Conservation (phyloP, 2,329 filamentous ascomycete species). For the Rhynchosporium secalis region DNA sequence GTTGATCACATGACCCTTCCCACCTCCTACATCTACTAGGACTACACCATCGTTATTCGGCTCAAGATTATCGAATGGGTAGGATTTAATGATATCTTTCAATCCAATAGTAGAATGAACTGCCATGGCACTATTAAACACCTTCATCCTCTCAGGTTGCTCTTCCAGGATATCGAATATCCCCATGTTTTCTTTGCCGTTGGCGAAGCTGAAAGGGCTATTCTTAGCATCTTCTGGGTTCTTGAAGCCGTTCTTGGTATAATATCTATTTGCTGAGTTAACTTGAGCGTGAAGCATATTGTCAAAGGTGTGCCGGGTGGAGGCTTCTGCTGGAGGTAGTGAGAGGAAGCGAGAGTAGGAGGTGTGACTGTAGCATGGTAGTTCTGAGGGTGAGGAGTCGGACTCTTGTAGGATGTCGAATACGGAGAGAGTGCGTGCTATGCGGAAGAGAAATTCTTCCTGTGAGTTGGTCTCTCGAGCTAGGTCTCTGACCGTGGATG, state of each 20-base stretch:
- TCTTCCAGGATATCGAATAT: constrained; percentile 21
- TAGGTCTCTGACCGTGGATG: neutral
- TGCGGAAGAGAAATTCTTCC: constrained; percentile 21
- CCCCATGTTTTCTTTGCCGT: constrained; percentile 17
- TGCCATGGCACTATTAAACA: constrained; percentile 24
- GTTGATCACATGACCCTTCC: constrained; percentile 25
- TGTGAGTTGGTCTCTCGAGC: constrained; percentile 8
- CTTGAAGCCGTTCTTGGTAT: constrained; percentile 18
- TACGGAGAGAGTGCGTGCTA: constrained; percentile 17
- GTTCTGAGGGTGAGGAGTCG: neutral
- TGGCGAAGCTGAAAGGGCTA: constrained; percentile 19
- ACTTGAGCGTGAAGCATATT: constrained; percentile 21
- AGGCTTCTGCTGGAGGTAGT: constrained; percentile 15
- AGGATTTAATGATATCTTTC: constrained; percentile 12
- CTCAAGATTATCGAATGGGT: constrained; percentile 16
- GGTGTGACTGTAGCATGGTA: constrained; percentile 14
- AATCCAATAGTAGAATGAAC: constrained; percentile 17
- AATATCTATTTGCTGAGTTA: constrained; percentile 14
- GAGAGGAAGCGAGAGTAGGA: constrained; percentile 17
- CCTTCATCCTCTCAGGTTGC: constrained; percentile 13
- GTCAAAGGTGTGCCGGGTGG: constrained; percentile 17
- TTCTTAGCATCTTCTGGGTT: constrained; percentile 18
- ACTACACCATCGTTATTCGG: constrained; percentile 17
- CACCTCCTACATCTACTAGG: constrained; percentile 26
- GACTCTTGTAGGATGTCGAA: constrained; percentile 17